Base-by-base conservation (phyloP, 2,329 filamentous ascomycete genomes). In the Diaporthe vaccinii region DNA sequence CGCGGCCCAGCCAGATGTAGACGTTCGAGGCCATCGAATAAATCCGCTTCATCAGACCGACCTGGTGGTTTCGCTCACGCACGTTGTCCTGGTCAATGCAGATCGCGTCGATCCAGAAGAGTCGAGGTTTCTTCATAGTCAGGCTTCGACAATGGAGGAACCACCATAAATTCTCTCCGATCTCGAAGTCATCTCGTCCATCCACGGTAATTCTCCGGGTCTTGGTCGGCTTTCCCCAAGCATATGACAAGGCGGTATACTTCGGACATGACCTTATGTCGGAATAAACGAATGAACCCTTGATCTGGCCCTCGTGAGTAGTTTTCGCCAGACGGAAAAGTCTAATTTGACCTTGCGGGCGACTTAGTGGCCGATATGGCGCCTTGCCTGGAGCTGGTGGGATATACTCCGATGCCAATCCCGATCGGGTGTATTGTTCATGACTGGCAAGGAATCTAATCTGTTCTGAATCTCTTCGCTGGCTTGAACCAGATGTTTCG, bases 51-150 rank as follows among this genome's bases (percentile, higher is more conserved):
- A 72, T 72, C 7, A 58, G 41, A 12, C 53, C 20, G 6, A 72
- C 55, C 22, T 72, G 69, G 41, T 72, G 39, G 3, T 46, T 49
- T 14, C 69, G 41, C 28, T 72, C 69, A 2, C 2, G 9, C 20
- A 61, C 20, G 22, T 72, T 49, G 3, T 9, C 6, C 31, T 72
- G 69, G 8, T 72, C 55, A 28, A 72, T 72, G 7, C 69, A 72
- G 41, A 72, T 61, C 6, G 69, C 69, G 14, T 72, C 69, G 6
- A 72, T 61, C 69, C 69, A 72, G 28, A 72, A 68, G 8, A 53
- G 46, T 9, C 65, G 46, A 28, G 31, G 6, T 4, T 53, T 68
- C 7, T 39, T 68, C 46, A 53, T 28, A 9, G 31, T 68, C 14
- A 39, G 65, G 12, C 46, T 25, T 39, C 34, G 46, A 20, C 31